Percentiles rank a stretch among this genome's conserved stretches.
phyloP scores from a whole-genome alignment of 495 filamentous ascomycete species.

The Pyrenopolyporus hunteri region DNA sequence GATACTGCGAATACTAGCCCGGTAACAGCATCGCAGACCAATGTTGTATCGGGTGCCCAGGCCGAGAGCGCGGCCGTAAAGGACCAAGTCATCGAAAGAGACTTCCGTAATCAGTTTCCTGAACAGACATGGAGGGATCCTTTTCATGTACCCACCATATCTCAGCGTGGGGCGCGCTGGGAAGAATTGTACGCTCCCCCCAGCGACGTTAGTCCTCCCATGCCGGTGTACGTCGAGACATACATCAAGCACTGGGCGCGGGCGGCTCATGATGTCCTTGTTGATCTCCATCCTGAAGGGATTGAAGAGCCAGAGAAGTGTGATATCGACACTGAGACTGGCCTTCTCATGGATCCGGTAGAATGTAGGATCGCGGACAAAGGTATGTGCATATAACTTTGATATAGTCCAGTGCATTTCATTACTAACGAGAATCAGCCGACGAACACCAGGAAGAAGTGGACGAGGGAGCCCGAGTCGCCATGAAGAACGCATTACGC shows the following conservation, averaged over 20 bases:
- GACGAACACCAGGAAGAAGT: neutral
- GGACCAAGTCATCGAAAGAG: neutral
- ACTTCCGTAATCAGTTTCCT: neutral
- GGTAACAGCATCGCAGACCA: no score
- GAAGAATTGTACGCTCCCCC: neutral
- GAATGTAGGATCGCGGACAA: conserved; percentile 16
- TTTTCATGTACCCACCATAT: no score
- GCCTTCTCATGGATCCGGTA: conserved; percentile 38
- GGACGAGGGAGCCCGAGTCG: neutral
- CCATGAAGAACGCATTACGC: neutral
- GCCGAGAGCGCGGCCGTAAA: no score
- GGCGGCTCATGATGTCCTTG: conserved; percentile 9
- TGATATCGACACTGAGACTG: conserved; percentile 44
- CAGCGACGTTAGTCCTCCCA: neutral
- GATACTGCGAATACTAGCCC: neutral
- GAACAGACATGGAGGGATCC: neutral
- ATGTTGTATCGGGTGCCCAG: no score
- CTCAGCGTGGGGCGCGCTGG: neutral
- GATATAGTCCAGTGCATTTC: neutral
- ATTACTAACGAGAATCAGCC: neutral
- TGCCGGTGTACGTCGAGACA: neutral
- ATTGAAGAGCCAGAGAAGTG: conserved; percentile 30
- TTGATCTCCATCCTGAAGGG: conserved; percentile 15
- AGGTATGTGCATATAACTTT: conserved; percentile 1
- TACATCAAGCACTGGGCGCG: conserved; percentile 12